Conservation (phyloP, 2,329 filamentous ascomycete species). For the Cyphellophora attinorum region DNA sequence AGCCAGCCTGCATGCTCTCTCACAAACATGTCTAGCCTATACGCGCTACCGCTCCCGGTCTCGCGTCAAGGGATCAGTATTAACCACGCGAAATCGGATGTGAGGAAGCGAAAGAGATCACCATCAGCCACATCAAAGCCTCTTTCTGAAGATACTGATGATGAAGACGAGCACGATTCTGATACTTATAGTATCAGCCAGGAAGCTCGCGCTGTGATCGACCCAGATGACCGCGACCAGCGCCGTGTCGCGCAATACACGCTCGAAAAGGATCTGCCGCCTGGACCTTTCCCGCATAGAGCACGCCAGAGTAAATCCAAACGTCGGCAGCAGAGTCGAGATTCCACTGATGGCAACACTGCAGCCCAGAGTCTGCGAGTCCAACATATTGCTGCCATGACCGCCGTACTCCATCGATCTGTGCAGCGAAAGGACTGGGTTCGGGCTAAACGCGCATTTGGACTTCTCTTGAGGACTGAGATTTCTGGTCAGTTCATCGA, state of each 20-base stretch:
- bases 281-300: conserved; percentile 28
- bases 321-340: conserved; percentile 5
- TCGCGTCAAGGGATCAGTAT: no score
- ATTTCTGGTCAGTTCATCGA: conserved; percentile 53
- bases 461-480: conserved; percentile 57
- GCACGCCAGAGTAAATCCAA: not conserved
- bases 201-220: conserved; percentile 20
- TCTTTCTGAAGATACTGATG: not conserved
- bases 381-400: conserved; percentile 57
- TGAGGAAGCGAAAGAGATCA: conserved; percentile 1
- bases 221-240: conserved; percentile 32
- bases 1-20: no score
- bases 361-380: conserved; percentile 28
- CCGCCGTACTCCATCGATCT: conserved; percentile 61
- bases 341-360: conserved; percentile 21
- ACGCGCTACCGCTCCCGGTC: not conserved
- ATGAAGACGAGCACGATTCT: not conserved
- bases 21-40: not conserved
- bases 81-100: no score
- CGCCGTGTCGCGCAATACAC: conserved; percentile 32
- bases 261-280: conserved; percentile 27
- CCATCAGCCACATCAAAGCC: not conserved
- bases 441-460: conserved; percentile 66
- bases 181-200: no score
- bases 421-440: conserved; percentile 60